phyloP scores from a whole-genome alignment of 2,329 filamentous ascomycete species.

The Penicillium sp. region DNA sequence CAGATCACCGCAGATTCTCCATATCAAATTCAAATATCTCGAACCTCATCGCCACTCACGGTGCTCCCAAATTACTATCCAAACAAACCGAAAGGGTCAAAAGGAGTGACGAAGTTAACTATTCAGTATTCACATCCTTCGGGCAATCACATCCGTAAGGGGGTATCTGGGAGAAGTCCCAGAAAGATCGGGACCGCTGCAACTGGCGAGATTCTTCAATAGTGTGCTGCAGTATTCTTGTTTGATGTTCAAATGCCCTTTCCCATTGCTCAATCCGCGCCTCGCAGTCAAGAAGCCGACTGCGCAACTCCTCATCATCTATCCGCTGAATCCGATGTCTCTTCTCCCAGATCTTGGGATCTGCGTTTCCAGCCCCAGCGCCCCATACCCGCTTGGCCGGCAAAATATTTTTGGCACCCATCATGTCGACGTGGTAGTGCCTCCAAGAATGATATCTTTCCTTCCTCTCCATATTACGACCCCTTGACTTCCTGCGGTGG shows the following conservation, averaged over 20 bases:
- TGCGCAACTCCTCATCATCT: slow-evolving; percentile 25
- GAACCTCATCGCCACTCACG: not conserved
- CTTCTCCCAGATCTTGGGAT: slow-evolving; percentile 6
- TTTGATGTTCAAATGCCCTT: slow-evolving; percentile 20
- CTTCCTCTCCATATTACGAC: slow-evolving; percentile 10
- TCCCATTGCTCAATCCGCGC: slow-evolving; percentile 26
- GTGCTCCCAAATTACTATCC: not conserved
- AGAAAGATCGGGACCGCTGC: slow-evolving; percentile 11
- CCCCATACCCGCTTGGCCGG: slow-evolving; percentile 1
- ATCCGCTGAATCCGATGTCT: slow-evolving; percentile 14
- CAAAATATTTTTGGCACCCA: slow-evolving; percentile 1
- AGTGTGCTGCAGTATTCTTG: slow-evolving; percentile 21
- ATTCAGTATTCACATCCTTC: slow-evolving; percentile 1
- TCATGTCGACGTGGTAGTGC: slow-evolving; percentile 6
- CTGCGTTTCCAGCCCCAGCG: not conserved
- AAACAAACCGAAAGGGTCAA: not conserved
- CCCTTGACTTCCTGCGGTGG: slow-evolving; percentile 1
- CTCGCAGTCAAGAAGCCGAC: slow-evolving; percentile 30
- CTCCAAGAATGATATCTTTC: slow-evolving; percentile 2
- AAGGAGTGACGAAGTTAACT: not conserved
- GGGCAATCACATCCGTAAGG: slow-evolving; percentile 12
- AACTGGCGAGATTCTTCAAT: slow-evolving; percentile 8
- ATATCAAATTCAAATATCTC: not conserved
- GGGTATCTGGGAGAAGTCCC: slow-evolving; percentile 11
- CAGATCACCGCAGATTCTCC: not conserved